Conservation (phyloP, 108 stramenopile genomes). For the Pelagomonas calceolata region DNA sequence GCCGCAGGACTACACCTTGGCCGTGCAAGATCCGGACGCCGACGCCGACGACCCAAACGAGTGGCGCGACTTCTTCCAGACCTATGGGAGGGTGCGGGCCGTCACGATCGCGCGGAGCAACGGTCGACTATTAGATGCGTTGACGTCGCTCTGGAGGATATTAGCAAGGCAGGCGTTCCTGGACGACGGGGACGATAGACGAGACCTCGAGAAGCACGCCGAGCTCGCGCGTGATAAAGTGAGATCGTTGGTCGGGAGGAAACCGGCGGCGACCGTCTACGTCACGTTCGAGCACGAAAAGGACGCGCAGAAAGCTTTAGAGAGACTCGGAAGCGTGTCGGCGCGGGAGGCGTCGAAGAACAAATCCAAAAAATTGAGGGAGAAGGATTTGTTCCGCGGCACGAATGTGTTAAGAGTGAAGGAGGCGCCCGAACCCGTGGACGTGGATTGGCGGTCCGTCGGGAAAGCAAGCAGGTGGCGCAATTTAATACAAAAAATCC, state of each 20-base stretch:
- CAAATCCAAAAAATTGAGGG: background rate
- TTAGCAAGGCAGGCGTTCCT: background rate
- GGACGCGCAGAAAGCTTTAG: no score
- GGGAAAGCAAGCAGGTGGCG: no score
- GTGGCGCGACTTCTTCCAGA: background rate
- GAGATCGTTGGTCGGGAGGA: no score
- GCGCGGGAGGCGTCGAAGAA: no score
- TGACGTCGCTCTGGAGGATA: no score
- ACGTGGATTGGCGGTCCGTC: background rate
- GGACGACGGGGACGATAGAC: background rate
- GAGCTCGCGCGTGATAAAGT: no score
- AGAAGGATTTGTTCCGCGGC: conserved; percentile 4
- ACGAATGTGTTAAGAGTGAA: background rate
- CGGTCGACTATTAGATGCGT: background rate
- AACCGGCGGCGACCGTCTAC: no score
- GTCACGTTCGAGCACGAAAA: no score
- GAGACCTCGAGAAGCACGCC: no score
- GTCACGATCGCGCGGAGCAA: conserved; percentile 4
- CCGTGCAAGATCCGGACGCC: conserved; percentile 4
- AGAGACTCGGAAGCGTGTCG: no score
- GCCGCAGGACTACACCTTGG: conserved; percentile 12
- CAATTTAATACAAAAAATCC: no score
- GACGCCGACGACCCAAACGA: conserved; percentile 13
- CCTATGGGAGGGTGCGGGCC: background rate
- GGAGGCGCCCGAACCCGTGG: background rate